Evolutionary conservation across 208 protist species (phyloP).

Genomic region (Trypanosoma platydactyli): DNA sequence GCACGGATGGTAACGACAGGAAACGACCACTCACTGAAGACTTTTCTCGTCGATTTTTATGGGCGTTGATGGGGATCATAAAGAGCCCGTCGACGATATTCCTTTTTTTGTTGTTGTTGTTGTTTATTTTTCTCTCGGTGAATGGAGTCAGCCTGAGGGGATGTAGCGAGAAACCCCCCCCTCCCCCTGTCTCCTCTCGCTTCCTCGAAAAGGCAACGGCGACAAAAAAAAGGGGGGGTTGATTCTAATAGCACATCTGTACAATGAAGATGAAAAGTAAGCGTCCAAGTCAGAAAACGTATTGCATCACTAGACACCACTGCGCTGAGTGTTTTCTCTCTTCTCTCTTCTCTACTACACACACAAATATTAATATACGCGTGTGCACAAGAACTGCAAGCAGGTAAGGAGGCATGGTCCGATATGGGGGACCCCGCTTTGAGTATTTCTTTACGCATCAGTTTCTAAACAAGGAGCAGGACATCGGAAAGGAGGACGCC

Average conservation of each 20-base stretch:
- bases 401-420: conserved; percentile 25
- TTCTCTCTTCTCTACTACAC: conserved; percentile 11
- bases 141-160: too few relatives aligned
- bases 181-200: too few relatives aligned
- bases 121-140: conserved; percentile 1
- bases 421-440: conserved; percentile 62
- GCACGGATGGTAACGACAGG: neutral
- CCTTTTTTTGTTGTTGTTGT: conserved; percentile 3
- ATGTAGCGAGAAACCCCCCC: too few relatives aligned
- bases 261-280: neutral
- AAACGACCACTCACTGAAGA: conserved; percentile 21
- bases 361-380: neutral
- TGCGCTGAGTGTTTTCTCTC: neutral
- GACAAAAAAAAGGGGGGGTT: too few relatives aligned
- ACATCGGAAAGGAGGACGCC: conserved; percentile 64
- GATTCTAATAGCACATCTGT: neutral
- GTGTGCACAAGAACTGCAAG: neutral
- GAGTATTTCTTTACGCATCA: conserved; percentile 61
- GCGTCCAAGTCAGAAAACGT: neutral
- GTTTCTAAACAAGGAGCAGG: conserved; percentile 55
- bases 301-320: too few relatives aligned
- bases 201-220: too few relatives aligned
- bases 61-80: neutral
- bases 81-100: neutral
- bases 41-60: conserved; percentile 51